These are phyloP conservation scores for Aspergillus biplanus DNA, from an alignment of 495 filamentous ascomycete genomes.

Conservation along the genomic window DNA sequence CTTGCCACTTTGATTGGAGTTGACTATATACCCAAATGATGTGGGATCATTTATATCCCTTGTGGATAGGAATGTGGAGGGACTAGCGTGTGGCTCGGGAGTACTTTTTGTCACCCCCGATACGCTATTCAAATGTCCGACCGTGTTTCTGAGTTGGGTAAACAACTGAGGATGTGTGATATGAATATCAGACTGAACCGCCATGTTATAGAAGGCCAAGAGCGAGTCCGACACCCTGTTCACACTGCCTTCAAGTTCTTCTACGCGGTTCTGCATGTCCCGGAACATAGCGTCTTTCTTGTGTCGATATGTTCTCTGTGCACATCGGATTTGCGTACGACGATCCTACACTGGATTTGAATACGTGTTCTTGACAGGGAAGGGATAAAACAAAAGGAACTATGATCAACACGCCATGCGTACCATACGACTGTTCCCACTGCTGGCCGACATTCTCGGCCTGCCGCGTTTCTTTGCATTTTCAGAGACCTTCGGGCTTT, in stretches of 20 bases:
- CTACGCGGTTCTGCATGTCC: slow-evolving; percentile 68
- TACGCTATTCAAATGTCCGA: not conserved
- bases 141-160: slow-evolving; percentile 29
- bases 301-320: slow-evolving; percentile 82
- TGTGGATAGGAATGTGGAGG: not conserved
- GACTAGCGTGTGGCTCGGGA: not conserved
- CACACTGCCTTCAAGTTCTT: slow-evolving; percentile 66
- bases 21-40: not conserved
- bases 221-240: slow-evolving; percentile 74
- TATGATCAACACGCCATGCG: not conserved
- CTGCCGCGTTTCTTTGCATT: slow-evolving; percentile 12
- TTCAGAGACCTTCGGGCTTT: not conserved
- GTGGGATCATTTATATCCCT: not conserved
- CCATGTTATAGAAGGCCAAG: slow-evolving; percentile 62
- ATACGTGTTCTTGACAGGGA: not conserved
- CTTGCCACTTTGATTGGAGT: not conserved
- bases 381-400: not conserved
- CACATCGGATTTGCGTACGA: slow-evolving; percentile 82
- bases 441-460: slow-evolving; percentile 9
- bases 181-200: slow-evolving; percentile 50
- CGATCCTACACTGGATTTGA: slow-evolving; percentile 43
- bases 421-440: slow-evolving; percentile 4
- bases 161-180: slow-evolving; percentile 36
- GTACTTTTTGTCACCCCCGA: not conserved
- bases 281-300: slow-evolving; percentile 83